Base-by-base conservation (phyloP, 2,329 filamentous ascomycete species). In the Microsporum canis region DNA sequence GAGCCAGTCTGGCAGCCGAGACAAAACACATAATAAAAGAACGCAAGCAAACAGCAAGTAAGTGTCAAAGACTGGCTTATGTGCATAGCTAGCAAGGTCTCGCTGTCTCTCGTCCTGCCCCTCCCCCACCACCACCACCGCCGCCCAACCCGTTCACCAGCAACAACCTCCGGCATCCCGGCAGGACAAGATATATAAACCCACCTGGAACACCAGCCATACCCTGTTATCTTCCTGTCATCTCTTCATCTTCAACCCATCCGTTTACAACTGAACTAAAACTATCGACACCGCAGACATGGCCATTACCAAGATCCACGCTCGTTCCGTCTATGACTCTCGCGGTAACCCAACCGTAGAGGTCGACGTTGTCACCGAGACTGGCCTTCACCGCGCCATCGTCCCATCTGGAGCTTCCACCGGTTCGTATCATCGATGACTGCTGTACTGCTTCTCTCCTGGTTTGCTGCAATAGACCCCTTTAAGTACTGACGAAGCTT, bases 301-400 rank as follows among this genome's bases (percentile, higher is more conserved):
- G 94, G 81, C 88, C 73, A 89, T 94, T 79, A 85, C 86, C 78
- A 92, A 91, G 83, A 84, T 94, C 75, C 88, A 91, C 84, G 89
- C 88, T 74, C 88, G 94, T 76, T 91, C 88, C 74, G 91, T 99
- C 82, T 99, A 92, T 85, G 94, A 99, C 85, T 97, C 94, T 77
- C 92, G 94, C 69, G 85, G 85, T 76, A 99, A 99, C 87, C 94
- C 94, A 73, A 99, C 94, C 75, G 92, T 96, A 74, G 92, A 97
- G 84, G 92, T 97, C 72, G 92, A 96, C 77, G 85, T 96, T 71
- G 88, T 95, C 80, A 96, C 91, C 71, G 90, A 95, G 82, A 95
- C 88, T 71, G 92, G 92, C 74, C 87, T 97, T 66, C 91, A 96
- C 86, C 91, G 92, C 75, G 91, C 92, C 76, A 96, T 96, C 76